Base-by-base conservation (phyloP, 495 filamentous ascomycete genomes). In the Elaphomyces granulatus region DNA sequence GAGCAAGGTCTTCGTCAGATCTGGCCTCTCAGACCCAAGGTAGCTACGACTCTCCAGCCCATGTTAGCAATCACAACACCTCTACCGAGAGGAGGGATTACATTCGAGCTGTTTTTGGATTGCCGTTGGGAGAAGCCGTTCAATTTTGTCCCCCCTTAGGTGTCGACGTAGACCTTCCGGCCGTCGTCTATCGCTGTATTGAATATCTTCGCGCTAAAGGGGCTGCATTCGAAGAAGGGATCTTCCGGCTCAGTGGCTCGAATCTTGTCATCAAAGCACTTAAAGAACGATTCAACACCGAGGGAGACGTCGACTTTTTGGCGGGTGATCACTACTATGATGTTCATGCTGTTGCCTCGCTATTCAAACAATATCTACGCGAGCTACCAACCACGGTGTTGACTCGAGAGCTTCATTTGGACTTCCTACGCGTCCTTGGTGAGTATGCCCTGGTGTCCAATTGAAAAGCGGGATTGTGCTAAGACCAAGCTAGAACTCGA, bases 131-230 rank as follows among this genome's bases (percentile, higher is more conserved):
- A 3, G 88, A 98, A 49, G 90, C 90, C 26, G 87, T 94, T 3
- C 71, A 81, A 47, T 81, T 71, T 51, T 83, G 80, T 45, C 67
- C 73, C 10, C 88, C 88, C 4, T 55, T 68, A 32, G 85, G 82
- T 41, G 63, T 82, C 15, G 57, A 68, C 43, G 75, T 81, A 15
- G 75, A 80, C 34, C 64, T 98, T 23, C 90, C 90, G 6, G 84
- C 92, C n/a, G 90, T 96, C 1, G 87, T 95, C 32, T 96, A 93
- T 63, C 81, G 90, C 33, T 95, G 87, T 49, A 81, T 98, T 45
- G 85, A 96, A 54, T 98, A 94, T 56, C 70, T 98, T 17, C 78
- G 83, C 36, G 70, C 77, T 10, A 86, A 93, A 60, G 75, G 80
- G 39, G 92, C 88, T 30, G 71, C 80, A 14, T 67, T 61, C 15